Base-by-base conservation (phyloP, 163 green algal species). In the Chlorella variabilis region DNA sequence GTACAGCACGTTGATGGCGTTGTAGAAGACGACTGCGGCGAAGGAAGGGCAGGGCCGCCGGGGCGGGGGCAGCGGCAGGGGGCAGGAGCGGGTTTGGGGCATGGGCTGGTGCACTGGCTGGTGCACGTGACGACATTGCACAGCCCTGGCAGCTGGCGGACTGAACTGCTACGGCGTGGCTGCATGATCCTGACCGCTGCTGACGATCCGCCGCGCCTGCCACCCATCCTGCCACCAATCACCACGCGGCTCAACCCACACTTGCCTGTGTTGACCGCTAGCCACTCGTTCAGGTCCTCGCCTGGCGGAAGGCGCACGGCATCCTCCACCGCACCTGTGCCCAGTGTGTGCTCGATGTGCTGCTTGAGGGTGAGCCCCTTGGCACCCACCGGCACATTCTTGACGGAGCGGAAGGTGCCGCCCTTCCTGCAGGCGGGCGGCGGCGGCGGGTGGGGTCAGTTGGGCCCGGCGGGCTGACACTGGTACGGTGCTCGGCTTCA, bases 1-100 rank as follows among this genome's bases (percentile, higher is more conserved):
- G 84, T 98, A 98, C 41, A 99, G 85, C n/a, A 99, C 84, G 70
- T 90, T 97, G 75, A 98, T 89, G 15, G 98, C 94, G 78, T 99
- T 99, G 92, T 97, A 99, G 73, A 99, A 99, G 84, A 99, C 94
- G 11, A 98, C 96, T 48, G 59, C 27, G n/a, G 59, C n/a, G 59
- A 38, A 27, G n/a, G 59, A 23, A 20, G 29, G 59, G 59, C 18
- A 27, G 59, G 59, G n/a, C 59, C 8, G 29, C 18, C 8, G 23
- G 54, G 54, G 23, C 6, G 23, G 54, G 54, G 20, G 23, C 23
- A 15, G 54, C 18, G 54, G 54, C 54, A 63, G 23, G 54, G 20
- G 23, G 54, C 54, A n/a, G 23, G 54, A 63, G 54, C 54, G 54
- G 9, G 8, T 63, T 29, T n/a, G 23, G 54, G 54, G 6, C 54